phyloP scores from a whole-genome alignment of 1,139 yeast genomes.

The Debaryomyces fabryi region DNA sequence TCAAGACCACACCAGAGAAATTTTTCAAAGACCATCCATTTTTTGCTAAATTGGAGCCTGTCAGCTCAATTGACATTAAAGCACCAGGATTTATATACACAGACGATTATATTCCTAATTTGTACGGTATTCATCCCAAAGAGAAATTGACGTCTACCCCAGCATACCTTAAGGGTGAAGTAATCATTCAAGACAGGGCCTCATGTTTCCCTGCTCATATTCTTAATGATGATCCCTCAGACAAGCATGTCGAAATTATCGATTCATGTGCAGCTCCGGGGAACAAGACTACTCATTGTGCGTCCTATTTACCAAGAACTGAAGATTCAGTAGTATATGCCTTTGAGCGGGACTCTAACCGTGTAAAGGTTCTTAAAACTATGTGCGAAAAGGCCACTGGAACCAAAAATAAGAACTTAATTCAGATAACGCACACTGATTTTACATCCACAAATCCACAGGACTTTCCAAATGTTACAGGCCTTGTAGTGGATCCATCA shows the following conservation, averaged over 20 bases:
- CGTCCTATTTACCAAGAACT: slow-evolving; percentile 51
- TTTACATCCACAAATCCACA: slow-evolving; percentile 70
- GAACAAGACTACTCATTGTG: slow-evolving; percentile 91
- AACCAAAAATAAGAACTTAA: slow-evolving; percentile 40
- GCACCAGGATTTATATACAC: slow-evolving; percentile 61
- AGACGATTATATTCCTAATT: slow-evolving; percentile 71
- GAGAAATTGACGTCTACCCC: slow-evolving; percentile 66
- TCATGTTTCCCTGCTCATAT: slow-evolving; percentile 96
- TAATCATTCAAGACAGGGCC: slow-evolving; percentile 93
- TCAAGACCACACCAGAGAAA: slow-evolving; percentile 43
- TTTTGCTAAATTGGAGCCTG: slow-evolving; percentile 52
- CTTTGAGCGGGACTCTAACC: slow-evolving; percentile 77
- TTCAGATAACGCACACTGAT: slow-evolving; percentile 78
- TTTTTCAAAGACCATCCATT: slow-evolving; percentile 42
- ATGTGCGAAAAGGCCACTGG: slow-evolving; percentile 87
- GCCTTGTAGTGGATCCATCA: slow-evolving; percentile 91
- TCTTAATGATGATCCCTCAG: slow-evolving; percentile 52
- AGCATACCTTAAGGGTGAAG: slow-evolving; percentile 71
- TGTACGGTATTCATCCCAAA: slow-evolving; percentile 80
- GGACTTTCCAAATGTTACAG: slow-evolving; percentile 69
- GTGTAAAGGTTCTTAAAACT: slow-evolving; percentile 71
- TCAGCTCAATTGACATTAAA: slow-evolving; percentile 46
- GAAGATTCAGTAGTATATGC: slow-evolving; percentile 62
- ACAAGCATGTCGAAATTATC: slow-evolving; percentile 60
- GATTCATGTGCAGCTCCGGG: slow-evolving; percentile 99